Conservation (phyloP, 179 eudicot species). For the Beta corolliflora region DNA sequence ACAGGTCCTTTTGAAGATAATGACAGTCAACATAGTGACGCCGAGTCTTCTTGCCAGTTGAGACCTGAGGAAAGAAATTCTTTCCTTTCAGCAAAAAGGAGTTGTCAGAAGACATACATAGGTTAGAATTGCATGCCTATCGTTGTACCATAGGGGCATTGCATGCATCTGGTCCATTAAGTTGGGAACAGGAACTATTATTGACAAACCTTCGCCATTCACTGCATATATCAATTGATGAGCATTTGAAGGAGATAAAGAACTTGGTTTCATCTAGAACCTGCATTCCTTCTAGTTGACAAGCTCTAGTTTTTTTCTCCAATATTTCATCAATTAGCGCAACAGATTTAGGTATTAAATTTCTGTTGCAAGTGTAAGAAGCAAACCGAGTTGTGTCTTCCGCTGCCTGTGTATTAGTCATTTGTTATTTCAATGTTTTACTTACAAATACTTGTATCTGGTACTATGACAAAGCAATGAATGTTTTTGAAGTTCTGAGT, state of each 20-base stretch:
- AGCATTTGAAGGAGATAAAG: conserved; percentile 80
- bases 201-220: conserved; percentile 79
- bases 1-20: conserved; percentile 39
- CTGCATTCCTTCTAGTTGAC: conserved; percentile 46
- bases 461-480: conserved; percentile 38
- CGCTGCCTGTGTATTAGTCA: conserved; percentile 28
- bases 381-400: conserved; percentile 26
- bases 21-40: conserved; percentile 59
- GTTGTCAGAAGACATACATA: conserved; percentile 60
- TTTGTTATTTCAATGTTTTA: conserved; percentile 20
- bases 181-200: conserved; percentile 90
- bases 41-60: conserved; percentile 52
- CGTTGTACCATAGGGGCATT: conserved; percentile 75
- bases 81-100: conserved; percentile 41
- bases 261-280: conserved; percentile 47
- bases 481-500: conserved; percentile 29
- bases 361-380: conserved; percentile 34
- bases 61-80: conserved; percentile 41
- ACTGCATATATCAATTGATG: conserved; percentile 83
- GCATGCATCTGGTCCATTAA: conserved; percentile 83
- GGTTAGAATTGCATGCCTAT: conserved; percentile 84
- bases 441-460: conserved; percentile 32
- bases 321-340: conserved; percentile 13
- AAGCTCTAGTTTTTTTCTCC: conserved; percentile 7
- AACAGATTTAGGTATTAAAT: conserved; percentile 19